Evolutionary conservation across 495 filamentous ascomycete species (phyloP), one percentile per base, ranked within the genome.

Genomic region (Penicillium malachiteum): DNA sequence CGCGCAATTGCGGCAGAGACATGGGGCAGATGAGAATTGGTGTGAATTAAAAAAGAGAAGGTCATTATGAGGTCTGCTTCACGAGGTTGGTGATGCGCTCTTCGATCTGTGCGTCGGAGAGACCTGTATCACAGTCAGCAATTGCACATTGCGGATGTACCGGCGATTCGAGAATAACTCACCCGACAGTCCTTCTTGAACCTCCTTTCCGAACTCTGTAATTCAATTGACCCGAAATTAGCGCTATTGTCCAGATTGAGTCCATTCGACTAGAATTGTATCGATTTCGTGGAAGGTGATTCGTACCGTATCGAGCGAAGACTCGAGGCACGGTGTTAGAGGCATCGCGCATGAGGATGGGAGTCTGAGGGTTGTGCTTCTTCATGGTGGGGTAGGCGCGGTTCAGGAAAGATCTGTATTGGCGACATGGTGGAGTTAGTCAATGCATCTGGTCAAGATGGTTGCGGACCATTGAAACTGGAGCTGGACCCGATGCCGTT

Each of bases 381-480:
- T 98, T 98, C 93, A 98, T 97, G 62, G 89, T 92, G 6, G 94
- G 95, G 75, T 98, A 98, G 52, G 92, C 89, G 71, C 88, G 84
- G 55, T 86, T 85, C 47, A 98, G 79, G 80, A 98, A 98, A 11
- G 87, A 84, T 72, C 94, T 98, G 39, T 31, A 8, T 1, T 13
- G 5, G 10, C 32, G 33, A 55, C 6, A 17, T 6, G 30, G n/a
- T 38, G 26, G 52, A 33, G 55, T 68, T 50, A 69, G 48, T 45
- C 34, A 61, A 45, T 54, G 33, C 7, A 10, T 32, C 49, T 54
- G 13, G 31, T 30, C 30, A 38, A 21, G 30, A 5, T 35, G 43
- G 21, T 26, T 26, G 21, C 21, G 21, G 21, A 4, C 17, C 37
- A 41, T 39, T 52, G 32, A 17, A 42, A 44, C 41, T 44, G 41